These are phyloP conservation scores for Solanum arcanum DNA, from an alignment of 257 asterid genomes.

Conservation along the genomic window DNA sequence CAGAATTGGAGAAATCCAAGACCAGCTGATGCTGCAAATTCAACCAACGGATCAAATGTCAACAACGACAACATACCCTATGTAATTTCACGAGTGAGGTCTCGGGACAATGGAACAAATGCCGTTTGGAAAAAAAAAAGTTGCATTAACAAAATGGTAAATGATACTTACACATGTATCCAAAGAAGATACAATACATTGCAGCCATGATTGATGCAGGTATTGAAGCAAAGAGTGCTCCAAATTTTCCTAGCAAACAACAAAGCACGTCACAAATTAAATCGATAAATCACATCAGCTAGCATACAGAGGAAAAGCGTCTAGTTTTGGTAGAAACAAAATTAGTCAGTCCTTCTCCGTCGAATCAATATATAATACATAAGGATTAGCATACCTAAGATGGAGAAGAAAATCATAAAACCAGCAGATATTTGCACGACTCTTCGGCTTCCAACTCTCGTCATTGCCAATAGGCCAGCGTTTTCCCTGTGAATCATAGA, in stretches of 20 bases:
- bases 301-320: neutral
- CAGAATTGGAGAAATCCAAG: slow-evolving; percentile 69
- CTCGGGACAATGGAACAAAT: neutral
- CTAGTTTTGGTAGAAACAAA: neutral
- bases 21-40: slow-evolving; percentile 64
- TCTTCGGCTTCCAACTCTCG: slow-evolving; percentile 78
- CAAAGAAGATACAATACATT: slow-evolving; percentile 66
- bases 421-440: slow-evolving; percentile 55
- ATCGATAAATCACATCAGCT: neutral
- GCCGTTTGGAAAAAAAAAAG: neutral
- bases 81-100: neutral
- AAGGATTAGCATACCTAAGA: slow-evolving; percentile 33
- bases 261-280: neutral
- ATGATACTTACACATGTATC: slow-evolving; percentile 45
- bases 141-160: neutral
- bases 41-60: neutral
- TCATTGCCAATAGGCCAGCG: slow-evolving; percentile 67
- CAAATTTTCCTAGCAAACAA: slow-evolving; percentile 50
- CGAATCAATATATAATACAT: neutral
- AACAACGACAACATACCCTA: neutral
- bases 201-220: slow-evolving; percentile 70
- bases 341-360: neutral
- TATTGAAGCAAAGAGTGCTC: slow-evolving; percentile 62
- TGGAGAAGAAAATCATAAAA: slow-evolving; percentile 68
- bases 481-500: slow-evolving; percentile 37